Base-by-base conservation (phyloP, 306 rosid genomes). In the Prinsepia uniflora region DNA sequence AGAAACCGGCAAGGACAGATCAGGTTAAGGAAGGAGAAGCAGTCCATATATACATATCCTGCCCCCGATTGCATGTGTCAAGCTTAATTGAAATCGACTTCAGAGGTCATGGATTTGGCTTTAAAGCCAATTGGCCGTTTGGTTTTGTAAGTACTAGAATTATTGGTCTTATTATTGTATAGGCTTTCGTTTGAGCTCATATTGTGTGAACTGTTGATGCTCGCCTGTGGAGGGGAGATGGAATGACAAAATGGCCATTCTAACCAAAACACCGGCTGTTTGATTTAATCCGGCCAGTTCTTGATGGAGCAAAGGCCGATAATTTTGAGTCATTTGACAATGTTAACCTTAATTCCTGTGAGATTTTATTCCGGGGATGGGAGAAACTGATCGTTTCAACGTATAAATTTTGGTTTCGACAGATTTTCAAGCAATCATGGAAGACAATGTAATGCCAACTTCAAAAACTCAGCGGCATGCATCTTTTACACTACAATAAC, bases 1-100 rank as follows among this genome's bases (percentile, higher is more conserved):
- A 82, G 70, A 81, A 89, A 66, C 43, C 89, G 98, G 81, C 96
- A 86, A 81, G 98, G 97, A 17, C 92, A 94, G 84, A 76, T 89
- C 65, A 89, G 89, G 80, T 70, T 83, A 55, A 86, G 97, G 77
- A 94, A 84, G 88, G 90, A 90, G 45, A 84, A 78, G 80, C 99
- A 94, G 61, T 94, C 99, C 48, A 80, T 94, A 64, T 94, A 94
- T 50, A 87, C 99, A 15, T 94, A 94, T 55, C 99, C 99, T 53
- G 91, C 87, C 79, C 97, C 97, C 78, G 88, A 94, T 78, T 94
- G 99, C 84, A 91, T 91, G 91, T 94, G 97, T 79, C 85, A 12
- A 70, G 63, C 70, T 20, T 80, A 46, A 71, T 48, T 55, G 36
- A 43, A 40, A 34, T 50, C 3, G 13, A 52, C 47, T 17, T 0